A percentile compares a stretch with the other conserved stretches of the same genome.
Conservation (phyloP, 306 rosid genomes). For the Lithocarpus polystachyus region DNA sequence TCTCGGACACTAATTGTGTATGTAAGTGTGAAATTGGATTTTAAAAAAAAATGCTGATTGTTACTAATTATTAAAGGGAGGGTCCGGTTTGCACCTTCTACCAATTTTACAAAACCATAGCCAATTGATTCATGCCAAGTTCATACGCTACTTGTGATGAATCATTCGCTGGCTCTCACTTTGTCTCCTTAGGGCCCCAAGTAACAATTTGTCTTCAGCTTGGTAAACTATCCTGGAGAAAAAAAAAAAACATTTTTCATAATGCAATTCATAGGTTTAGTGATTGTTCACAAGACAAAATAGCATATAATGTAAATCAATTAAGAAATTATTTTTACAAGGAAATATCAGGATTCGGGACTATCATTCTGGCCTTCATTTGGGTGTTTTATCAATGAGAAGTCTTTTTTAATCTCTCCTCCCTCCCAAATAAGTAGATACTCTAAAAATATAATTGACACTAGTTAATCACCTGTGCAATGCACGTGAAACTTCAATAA, state of each 20-base stretch:
- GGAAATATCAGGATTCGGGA: too few relatives aligned
- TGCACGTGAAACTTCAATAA: too few relatives aligned
- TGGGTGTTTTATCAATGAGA: too few relatives aligned
- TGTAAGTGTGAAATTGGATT: neutral
- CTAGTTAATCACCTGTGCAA: too few relatives aligned
- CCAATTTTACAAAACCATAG: neutral
- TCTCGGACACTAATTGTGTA: neutral
- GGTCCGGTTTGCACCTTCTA: conserved; percentile 3
- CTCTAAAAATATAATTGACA: too few relatives aligned
- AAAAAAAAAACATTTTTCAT: neutral
- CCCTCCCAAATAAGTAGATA: too few relatives aligned
- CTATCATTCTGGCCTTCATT: too few relatives aligned
- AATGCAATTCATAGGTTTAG: neutral
- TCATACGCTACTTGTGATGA: conserved; percentile 21
- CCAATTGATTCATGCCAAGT: conserved; percentile 28
- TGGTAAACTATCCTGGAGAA: too few relatives aligned
- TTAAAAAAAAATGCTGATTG: neutral
- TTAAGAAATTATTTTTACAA: too few relatives aligned
- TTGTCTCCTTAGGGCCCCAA: conserved; percentile 29
- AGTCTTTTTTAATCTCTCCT: too few relatives aligned
- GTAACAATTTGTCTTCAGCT: neutral
- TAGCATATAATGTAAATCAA: too few relatives aligned
- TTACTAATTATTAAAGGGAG: neutral
- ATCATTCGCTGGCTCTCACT: conserved; percentile 33
- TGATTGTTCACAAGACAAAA: too few relatives aligned